Conservation (phyloP, 1,284 basidiomycete species). For the Apiotrichum domesticum region DNA sequence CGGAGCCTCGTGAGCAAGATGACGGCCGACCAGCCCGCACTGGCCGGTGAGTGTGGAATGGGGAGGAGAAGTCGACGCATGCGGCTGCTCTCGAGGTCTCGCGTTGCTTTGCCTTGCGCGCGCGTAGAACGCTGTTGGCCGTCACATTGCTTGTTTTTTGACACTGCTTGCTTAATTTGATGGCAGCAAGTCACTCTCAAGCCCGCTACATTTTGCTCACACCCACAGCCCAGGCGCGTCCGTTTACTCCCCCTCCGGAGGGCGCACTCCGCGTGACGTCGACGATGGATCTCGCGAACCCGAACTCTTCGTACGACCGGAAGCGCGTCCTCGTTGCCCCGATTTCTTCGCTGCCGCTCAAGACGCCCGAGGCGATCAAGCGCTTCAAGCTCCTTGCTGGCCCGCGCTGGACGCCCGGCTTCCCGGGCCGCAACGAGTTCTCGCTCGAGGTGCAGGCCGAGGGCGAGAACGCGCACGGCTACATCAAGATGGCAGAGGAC, state of each 20-base stretch:
- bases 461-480: constrained; percentile 60
- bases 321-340: constrained; percentile 69
- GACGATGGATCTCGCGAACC: constrained; percentile 66
- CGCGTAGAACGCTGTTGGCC: too few species aligned
- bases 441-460: constrained; percentile 19
- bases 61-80: too few species aligned
- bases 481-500: constrained; percentile 78
- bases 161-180: too few species aligned
- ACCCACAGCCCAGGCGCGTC: constrained; percentile 64
- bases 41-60: constrained; percentile 59
- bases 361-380: constrained; percentile 58
- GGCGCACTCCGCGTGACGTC: constrained; percentile 61
- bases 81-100: too few species aligned
- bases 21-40: constrained; percentile 72
- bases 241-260: constrained; percentile 59
- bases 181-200: not conserved
- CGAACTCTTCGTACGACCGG: constrained; percentile 56
- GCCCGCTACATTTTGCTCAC: not conserved
- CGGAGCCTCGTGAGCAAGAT: constrained; percentile 71
- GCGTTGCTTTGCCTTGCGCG: too few species aligned
- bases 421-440: constrained; percentile 49
- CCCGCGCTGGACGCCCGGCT: constrained; percentile 67
- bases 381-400: constrained; percentile 77
- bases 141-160: too few species aligned
- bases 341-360: constrained; percentile 63